phyloP scores from a whole-genome alignment of 139 green algal species.

The Zygnema cylindricum region DNA sequence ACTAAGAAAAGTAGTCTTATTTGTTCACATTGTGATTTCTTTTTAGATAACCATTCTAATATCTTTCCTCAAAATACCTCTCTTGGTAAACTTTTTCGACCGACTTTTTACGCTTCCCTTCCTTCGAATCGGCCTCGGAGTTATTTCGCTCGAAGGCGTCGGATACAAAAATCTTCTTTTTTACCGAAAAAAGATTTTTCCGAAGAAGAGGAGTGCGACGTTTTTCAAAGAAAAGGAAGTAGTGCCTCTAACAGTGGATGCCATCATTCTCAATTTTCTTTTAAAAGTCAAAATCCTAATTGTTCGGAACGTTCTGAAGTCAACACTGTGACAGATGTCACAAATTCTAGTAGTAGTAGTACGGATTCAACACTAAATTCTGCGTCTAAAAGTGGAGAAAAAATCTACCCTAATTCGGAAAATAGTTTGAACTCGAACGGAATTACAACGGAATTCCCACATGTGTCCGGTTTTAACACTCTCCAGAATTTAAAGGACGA shows the following conservation, averaged over 20 bases:
- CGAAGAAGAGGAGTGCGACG: background rate
- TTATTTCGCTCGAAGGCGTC: background rate
- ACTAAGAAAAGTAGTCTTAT: background rate
- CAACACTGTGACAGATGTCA: no score
- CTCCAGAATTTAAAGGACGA: no score
- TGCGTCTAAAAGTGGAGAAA: no score
- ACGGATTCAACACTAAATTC: no score
- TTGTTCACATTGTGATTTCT: background rate
- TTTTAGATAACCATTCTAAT: background rate
- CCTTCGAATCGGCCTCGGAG: background rate
- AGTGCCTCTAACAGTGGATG: no score
- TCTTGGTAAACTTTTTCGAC: background rate
- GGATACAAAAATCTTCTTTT: background rate
- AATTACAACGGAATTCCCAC: no score
- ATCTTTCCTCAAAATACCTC: background rate
- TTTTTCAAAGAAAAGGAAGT: background rate
- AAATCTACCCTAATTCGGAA: no score
- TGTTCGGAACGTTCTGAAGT: background rate
- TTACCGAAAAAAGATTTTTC: background rate
- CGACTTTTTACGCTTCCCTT: slow-evolving; percentile 3
- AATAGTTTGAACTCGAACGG: no score
- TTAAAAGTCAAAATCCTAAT: background rate
- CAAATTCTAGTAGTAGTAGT: no score
- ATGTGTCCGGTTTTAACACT: no score
- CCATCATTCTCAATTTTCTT: background rate